Evolutionary conservation across 176 grass and related monocot genomes (phyloP).

Genomic region (Ensete glaucum): DNA sequence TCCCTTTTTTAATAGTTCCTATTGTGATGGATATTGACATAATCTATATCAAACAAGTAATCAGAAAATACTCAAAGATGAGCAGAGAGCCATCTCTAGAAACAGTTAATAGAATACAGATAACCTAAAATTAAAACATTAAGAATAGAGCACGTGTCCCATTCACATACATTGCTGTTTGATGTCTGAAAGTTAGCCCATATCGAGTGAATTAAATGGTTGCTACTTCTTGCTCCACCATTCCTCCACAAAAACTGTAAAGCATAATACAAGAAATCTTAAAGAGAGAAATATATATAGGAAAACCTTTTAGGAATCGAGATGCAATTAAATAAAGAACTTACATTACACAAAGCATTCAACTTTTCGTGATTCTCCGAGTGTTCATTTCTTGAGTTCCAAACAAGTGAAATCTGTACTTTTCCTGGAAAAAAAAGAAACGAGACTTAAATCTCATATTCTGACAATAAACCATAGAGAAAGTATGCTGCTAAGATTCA

Average conservation of each 20-base stretch:
- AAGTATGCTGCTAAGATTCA: background rate
- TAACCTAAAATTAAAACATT: background rate
- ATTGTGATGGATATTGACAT: background rate
- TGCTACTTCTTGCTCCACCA: constrained; percentile 49
- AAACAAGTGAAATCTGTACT: constrained; percentile 92
- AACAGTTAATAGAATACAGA: background rate
- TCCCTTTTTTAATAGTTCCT: too few species aligned
- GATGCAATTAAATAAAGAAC: constrained; percentile 21
- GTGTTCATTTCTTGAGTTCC: constrained; percentile 82
- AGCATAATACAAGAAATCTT: constrained; percentile 12
- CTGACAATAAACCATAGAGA: background rate
- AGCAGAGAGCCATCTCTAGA: background rate
- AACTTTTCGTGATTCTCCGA: constrained; percentile 55
- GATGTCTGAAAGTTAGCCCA: constrained; percentile 97
- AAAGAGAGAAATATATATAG: background rate
- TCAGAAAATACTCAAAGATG: background rate
- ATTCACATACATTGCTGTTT: constrained; percentile 66
- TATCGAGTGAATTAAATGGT: constrained; percentile 78
- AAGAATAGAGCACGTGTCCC: background rate
- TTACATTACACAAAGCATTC: constrained; percentile 68
- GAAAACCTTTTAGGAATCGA: background rate
- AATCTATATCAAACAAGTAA: background rate
- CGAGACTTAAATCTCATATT: background rate
- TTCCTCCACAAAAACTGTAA: constrained; percentile 76
- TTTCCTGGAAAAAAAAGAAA: constrained; percentile 39